Evolutionary conservation across 768 basidiomycete species (phyloP), one percentile per base, ranked within the genome.

Genomic region (Suillus alpinus): DNA sequence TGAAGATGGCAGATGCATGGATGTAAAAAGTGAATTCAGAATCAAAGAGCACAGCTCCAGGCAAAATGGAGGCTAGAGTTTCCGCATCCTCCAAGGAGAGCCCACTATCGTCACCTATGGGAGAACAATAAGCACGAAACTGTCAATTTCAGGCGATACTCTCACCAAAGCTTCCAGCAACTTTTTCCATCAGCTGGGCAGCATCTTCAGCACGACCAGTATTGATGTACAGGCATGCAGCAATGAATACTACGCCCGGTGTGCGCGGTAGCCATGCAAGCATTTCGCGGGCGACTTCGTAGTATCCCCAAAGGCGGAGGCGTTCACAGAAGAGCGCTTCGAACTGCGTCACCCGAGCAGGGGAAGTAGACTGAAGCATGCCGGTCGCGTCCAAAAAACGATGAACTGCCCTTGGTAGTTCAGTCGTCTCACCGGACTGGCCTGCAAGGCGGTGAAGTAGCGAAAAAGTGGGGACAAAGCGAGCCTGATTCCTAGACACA

Each of bases 181-280:
- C 74, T 65, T 85, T 87, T 71, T 95, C 88, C 66, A 97, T 76
- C 47, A 88, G 72, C 59, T 77, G 77, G 1, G 87, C 84, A 2
- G 92, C 91, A 64, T 95, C 92, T 55, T 89, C 91, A 31, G 82
- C 76, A 39, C 87, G 83, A 5, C 89, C 87, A 36, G 84, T 74
- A 63, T 84, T 80, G 49, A 94, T 72, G 79, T 83, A 84, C 7
- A 93, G 76, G 63, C 86, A 79, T 6, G 87, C 86, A 41, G 83
- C 81, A 41, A 95, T 83, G 71, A 92, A 96, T 34, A 82, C 81
- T 53, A 86, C 85, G 4, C 84, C 91, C 31, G 94, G 85, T 16
- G 89, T 89, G 51, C 87, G 78, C 12, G 94, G 94, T 31, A 95
- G 81, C 85, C 90, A 90, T 26, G 85, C 84, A 50, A 92, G 75